phyloP scores from a whole-genome alignment of 805 yeast genomes.

The Yarrowia divulgata region DNA sequence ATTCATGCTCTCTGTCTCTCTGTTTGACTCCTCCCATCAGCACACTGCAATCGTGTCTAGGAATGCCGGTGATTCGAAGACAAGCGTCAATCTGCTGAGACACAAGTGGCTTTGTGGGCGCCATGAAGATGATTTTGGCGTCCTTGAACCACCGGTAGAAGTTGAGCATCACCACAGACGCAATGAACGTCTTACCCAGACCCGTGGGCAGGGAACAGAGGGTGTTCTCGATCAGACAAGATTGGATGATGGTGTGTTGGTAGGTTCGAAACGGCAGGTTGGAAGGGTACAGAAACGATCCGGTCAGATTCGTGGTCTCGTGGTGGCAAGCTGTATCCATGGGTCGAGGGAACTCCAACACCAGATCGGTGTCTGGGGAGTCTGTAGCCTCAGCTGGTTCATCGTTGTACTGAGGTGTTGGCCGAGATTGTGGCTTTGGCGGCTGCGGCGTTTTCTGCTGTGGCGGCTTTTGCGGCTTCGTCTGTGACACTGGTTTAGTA shows the following conservation, averaged over 20 bases:
- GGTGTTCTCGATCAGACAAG: conserved; percentile 74
- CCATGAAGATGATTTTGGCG: conserved; percentile 88
- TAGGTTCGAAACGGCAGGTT: conserved; percentile 86
- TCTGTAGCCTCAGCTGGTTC: background rate
- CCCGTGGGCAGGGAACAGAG: conserved; percentile 97
- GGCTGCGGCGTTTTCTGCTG: too few relatives aligned
- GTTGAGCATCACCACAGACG: conserved; percentile 91
- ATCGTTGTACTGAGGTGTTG: background rate
- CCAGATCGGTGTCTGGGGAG: background rate
- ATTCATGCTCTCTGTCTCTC: conserved; percentile 70
- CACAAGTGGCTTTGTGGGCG: conserved; percentile 95
- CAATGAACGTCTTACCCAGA: conserved; percentile 94
- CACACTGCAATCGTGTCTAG: conserved; percentile 78
- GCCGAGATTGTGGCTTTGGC: background rate
- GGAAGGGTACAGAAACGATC: conserved; percentile 71
- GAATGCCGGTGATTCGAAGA: conserved; percentile 82
- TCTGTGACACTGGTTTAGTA: background rate
- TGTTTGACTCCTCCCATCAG: conserved; percentile 59
- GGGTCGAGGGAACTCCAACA: background rate
- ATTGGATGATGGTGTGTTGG: conserved; percentile 78
- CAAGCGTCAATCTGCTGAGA: conserved; percentile 97
- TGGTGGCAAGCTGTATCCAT: conserved; percentile 11
- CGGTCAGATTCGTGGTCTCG: conserved; percentile 2
- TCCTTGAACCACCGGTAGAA: conserved; percentile 82
- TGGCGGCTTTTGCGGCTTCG: too few relatives aligned